Evolutionary conservation across 2,329 filamentous ascomycete species (phyloP).

Genomic region (Trichophyton benhamiae): DNA sequence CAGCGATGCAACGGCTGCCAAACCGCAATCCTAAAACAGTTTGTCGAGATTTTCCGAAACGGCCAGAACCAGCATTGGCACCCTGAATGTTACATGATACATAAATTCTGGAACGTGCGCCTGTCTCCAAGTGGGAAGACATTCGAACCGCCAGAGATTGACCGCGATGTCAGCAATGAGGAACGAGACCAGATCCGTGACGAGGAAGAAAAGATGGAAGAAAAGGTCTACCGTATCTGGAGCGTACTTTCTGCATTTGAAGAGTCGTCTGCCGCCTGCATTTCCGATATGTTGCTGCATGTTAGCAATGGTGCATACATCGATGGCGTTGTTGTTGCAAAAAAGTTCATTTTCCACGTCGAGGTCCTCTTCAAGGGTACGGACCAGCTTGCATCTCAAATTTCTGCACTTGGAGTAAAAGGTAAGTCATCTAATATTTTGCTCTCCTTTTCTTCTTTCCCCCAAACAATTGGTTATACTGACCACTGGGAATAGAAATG

Average conservation of each 20-base stretch:
- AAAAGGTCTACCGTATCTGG: conserved; percentile 97
- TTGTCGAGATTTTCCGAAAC: conserved; percentile 96
- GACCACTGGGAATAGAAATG: conserved; percentile 47
- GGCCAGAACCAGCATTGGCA: conserved; percentile 99
- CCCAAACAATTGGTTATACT: neutral
- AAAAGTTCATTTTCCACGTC: conserved; percentile 91
- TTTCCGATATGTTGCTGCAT: conserved; percentile 96
- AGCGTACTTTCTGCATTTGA: conserved; percentile 94
- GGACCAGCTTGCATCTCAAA: conserved; percentile 66
- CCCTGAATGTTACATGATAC: conserved; percentile 99
- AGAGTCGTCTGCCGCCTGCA: conserved; percentile 93
- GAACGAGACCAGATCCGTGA: conserved; percentile 64
- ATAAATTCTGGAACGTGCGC: conserved; percentile 99
- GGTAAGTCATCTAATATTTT: conserved; percentile 35
- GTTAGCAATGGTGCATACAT: conserved; percentile 96
- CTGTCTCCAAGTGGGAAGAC: conserved; percentile 52
- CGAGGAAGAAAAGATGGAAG: conserved; percentile 88
- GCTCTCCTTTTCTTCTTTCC: neutral
- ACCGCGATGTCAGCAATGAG: conserved; percentile 50
- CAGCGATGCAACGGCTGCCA: conserved; percentile 94
- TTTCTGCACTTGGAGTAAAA: conserved; percentile 59
- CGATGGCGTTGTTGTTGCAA: conserved; percentile 86
- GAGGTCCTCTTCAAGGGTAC: conserved; percentile 83
- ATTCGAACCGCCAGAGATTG: conserved; percentile 33
- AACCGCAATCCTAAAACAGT: conserved; percentile 94